These are phyloP conservation scores for Lactarius pseudohatsudake DNA, from an alignment of 768 basidiomycete species.

Conservation along the genomic window DNA sequence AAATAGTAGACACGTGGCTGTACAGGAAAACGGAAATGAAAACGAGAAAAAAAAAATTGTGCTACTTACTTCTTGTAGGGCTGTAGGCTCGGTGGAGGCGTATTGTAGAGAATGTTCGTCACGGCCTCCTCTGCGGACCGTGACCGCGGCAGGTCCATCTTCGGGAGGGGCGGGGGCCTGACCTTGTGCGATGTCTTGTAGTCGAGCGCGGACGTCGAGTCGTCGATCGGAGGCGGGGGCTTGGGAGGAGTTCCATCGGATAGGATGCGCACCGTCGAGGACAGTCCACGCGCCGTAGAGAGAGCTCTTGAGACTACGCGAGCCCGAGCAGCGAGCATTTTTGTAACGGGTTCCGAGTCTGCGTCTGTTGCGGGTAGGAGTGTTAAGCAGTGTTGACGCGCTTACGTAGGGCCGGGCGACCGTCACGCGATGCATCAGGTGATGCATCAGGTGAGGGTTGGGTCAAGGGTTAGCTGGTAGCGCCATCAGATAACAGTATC, in stretches of 20 bases:
- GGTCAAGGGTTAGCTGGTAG: too few relatives aligned
- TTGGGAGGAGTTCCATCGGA: constrained; percentile 47
- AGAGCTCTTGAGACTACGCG: constrained; percentile 16
- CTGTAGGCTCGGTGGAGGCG: constrained; percentile 85
- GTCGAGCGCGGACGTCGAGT: constrained; percentile 92
- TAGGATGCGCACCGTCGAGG: constrained; percentile 26
- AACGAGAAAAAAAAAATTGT: too few relatives aligned
- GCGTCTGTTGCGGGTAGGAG: not conserved
- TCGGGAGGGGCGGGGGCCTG: constrained; percentile 81
- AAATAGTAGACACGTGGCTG: constrained; percentile 20
- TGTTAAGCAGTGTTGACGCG: not conserved
- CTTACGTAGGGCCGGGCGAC: too few relatives aligned
- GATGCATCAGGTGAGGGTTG: too few relatives aligned
- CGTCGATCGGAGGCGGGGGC: constrained; percentile 80
- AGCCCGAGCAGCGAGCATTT: constrained; percentile 22
- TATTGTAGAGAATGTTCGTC: constrained; percentile 96
- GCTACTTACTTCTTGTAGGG: constrained; percentile 83
- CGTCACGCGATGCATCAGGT: too few relatives aligned
- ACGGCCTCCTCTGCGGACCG: constrained; percentile 94
- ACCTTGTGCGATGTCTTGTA: constrained; percentile 75
- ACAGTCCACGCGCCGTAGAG: constrained; percentile 31
- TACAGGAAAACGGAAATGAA: constrained; percentile 1
- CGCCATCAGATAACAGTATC: too few relatives aligned
- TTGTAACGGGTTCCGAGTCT: not conserved
- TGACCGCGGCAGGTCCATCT: constrained; percentile 78